Evolutionary conservation across 2,329 filamentous ascomycete species (phyloP).

Genomic region (Parascedosporium putredinis): DNA sequence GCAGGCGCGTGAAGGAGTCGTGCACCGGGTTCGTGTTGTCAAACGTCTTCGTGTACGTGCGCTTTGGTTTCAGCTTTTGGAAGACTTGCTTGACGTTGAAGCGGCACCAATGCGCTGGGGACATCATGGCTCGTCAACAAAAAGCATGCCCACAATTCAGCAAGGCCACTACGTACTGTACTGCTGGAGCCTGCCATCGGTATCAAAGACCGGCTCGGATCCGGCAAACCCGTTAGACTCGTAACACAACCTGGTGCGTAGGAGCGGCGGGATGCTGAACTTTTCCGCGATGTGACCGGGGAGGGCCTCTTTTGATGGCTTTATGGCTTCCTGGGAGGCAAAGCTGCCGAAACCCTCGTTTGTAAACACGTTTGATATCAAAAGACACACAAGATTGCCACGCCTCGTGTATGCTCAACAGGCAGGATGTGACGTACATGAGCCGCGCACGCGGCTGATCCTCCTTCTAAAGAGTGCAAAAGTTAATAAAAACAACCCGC

Average conservation of each 20-base stretch:
- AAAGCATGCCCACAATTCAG: not conserved
- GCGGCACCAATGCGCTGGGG: slow-evolving; percentile 7
- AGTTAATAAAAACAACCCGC: too few relatives aligned
- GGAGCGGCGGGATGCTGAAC: slow-evolving; percentile 1
- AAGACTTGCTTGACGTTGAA: slow-evolving; percentile 7
- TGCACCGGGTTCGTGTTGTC: slow-evolving; percentile 2
- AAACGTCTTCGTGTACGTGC: not conserved
- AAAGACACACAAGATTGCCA: too few relatives aligned
- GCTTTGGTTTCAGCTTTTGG: slow-evolving; percentile 5
- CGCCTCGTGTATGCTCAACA: too few relatives aligned
- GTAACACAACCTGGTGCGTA: slow-evolving; percentile 1
- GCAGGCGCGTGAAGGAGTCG: not conserved
- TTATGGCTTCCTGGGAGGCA: too few relatives aligned
- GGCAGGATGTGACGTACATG: too few relatives aligned
- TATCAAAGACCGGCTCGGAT: slow-evolving; percentile 1
- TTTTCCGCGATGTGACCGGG: not conserved
- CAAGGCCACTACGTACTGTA: not conserved
- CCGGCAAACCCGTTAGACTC: slow-evolving; percentile 7
- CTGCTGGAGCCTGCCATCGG: not conserved
- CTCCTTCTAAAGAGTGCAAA: too few relatives aligned
- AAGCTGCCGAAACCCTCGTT: too few relatives aligned
- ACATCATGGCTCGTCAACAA: too few relatives aligned
- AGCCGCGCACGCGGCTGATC: too few relatives aligned
- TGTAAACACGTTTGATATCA: too few relatives aligned
- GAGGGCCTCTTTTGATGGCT: too few relatives aligned